These are phyloP conservation scores for Myxozyma neotropica DNA, from an alignment of 805 yeast genomes.

Conservation along the genomic window DNA sequence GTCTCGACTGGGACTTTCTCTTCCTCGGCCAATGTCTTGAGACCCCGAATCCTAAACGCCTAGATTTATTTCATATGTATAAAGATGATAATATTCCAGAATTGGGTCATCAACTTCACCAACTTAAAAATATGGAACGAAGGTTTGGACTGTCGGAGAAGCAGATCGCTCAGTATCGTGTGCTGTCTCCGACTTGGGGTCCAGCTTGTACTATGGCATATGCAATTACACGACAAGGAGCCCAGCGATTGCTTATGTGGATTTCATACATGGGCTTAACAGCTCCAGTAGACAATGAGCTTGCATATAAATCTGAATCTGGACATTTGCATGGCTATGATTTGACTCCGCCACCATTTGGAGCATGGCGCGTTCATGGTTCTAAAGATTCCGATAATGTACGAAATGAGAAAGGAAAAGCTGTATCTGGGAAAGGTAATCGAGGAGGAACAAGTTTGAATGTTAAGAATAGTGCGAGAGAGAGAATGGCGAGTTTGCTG, in stretches of 20 bases:
- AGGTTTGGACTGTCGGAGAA: constrained; percentile 13
- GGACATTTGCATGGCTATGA: constrained; percentile 22
- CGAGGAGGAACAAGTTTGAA: constrained; percentile 11
- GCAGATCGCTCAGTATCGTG: constrained; percentile 15
- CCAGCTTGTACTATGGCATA: constrained; percentile 28
- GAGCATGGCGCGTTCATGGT: constrained; percentile 23
- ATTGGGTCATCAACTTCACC: constrained; percentile 6
- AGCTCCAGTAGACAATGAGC: constrained; percentile 25
- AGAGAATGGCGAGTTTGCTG: neutral
- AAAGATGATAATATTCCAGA: constrained; percentile 20
- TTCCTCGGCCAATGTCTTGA: constrained; percentile 28
- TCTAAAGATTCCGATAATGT: constrained; percentile 19
- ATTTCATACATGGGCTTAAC: constrained; percentile 18
- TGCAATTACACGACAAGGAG: constrained; percentile 25
- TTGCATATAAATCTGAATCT: constrained; percentile 13
- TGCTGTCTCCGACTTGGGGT: constrained; percentile 18
- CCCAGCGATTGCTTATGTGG: constrained; percentile 19
- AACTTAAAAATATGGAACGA: constrained; percentile 7
- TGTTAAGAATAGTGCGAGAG: constrained; percentile 18
- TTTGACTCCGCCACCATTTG: constrained; percentile 17
- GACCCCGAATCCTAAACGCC: constrained; percentile 13
- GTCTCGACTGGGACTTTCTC: constrained; percentile 27
- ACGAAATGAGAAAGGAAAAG: neutral
- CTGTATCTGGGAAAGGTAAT: constrained; percentile 9
- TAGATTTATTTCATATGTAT: constrained; percentile 14